Evolutionary conservation across 169 alveolate genomes (phyloP), one percentile per base, ranked within the genome.

Genomic region (Plasmodium sp.): DNA sequence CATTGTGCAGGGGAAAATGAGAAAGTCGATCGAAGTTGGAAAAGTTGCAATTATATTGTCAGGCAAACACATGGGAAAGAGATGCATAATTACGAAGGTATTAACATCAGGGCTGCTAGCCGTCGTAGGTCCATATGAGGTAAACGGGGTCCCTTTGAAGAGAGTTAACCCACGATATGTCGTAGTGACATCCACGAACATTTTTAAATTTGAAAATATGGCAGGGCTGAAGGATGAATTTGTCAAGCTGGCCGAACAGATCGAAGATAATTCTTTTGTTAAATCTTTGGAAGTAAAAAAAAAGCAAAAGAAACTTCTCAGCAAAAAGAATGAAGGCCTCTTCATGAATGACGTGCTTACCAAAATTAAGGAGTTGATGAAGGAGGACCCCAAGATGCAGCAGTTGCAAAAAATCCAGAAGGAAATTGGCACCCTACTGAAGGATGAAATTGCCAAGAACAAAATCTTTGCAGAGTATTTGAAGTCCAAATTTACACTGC

Each of bases 81-180:
- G 99, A 85, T 99, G 98, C 41, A 99, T 99, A 36, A 98, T 98
- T 97, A 96, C 99, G 91, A 98, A 99, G 99, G 98, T 98, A 92
- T 96, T 98, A 92, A 84, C 96, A 62, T 97, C 99, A 33, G 99
- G 99, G 39, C 95, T 98, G 85, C 95, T 98, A 84, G 97, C 98
- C 67, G 99, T 99, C 45, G 98, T 99, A 0, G 99, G 99, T 16
- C 99, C 99, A 27, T 98, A 97, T 98, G 97, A 98, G 83, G 95
- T 98, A 84, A 99, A 99, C 95, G 99, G 99, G 39, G 99, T 99
- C 56, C 99, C 99, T 9, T 97, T 99, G 88, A 98, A 98, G 97
- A 98, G 99, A 96, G 99, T 99, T 62, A 98, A 98, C 97, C 99
- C 98, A 84, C 98, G 99, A 67, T 98, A 98, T 96, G 98, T 99